Conservation (phyloP, 2,329 filamentous ascomycete genomes). For the Claviceps quebecensis region DNA sequence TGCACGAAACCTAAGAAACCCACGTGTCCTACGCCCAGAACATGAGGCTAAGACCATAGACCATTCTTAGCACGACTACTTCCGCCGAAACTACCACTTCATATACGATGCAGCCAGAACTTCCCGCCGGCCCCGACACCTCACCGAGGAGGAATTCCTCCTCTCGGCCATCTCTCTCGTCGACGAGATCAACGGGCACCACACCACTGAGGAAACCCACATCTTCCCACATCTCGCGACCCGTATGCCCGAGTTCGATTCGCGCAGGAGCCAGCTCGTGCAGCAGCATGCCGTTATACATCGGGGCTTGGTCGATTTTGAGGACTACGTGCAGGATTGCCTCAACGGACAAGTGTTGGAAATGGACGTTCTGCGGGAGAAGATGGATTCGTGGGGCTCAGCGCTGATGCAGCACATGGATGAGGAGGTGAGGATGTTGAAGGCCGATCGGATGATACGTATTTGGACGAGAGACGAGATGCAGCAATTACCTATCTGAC, state of each 20-base stretch:
- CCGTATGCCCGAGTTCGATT: conserved; percentile 64
- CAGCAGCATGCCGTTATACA: conserved; percentile 71
- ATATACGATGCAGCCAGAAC: conserved; percentile 52
- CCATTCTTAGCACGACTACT: conserved; percentile 53
- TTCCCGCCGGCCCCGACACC: conserved; percentile 43
- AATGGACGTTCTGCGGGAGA: conserved; percentile 44
- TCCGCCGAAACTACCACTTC: conserved; percentile 58
- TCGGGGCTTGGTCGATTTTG: conserved; percentile 52
- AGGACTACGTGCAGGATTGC: conserved; percentile 51
- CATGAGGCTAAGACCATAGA: not conserved
- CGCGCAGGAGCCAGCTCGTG: conserved; percentile 43
- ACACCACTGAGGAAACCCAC: conserved; percentile 68
- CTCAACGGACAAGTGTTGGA: conserved; percentile 41
- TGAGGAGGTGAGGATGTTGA: conserved; percentile 64
- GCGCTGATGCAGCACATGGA: conserved; percentile 76
- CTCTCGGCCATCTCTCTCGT: conserved; percentile 54
- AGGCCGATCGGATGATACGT: conserved; percentile 75
- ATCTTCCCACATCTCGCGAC: conserved; percentile 66
- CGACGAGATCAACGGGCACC: conserved; percentile 58
- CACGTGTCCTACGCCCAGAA: not conserved
- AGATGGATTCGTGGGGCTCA: conserved; percentile 65
- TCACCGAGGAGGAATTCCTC: conserved; percentile 58
- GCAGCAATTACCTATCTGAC: conserved; percentile 50
- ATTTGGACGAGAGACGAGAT: conserved; percentile 74
- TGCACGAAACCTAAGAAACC: not conserved